Conservation (phyloP, 1,284 basidiomycete species). For the Moesziomyces sp. region DNA sequence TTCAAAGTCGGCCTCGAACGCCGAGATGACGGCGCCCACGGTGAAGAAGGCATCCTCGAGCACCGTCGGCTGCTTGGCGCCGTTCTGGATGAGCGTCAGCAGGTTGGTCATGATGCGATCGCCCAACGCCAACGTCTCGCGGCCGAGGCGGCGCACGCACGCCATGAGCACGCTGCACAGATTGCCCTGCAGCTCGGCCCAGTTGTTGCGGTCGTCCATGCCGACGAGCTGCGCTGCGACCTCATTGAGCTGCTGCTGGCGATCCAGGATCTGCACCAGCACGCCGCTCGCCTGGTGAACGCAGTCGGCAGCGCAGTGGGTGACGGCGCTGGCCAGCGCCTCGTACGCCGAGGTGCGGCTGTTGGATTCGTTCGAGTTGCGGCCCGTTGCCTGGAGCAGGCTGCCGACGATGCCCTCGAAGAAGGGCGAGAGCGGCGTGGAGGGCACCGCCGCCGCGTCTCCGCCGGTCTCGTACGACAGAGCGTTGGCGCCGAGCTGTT, state of each 20-base stretch:
- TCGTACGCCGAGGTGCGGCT: constrained; percentile 96
- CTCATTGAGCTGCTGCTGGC: constrained; percentile 87
- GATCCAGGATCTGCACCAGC: constrained; percentile 80
- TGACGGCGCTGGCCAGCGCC: constrained; percentile 86
- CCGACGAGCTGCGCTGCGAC: constrained; percentile 86
- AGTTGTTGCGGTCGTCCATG: constrained; percentile 95
- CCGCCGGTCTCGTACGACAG: constrained; percentile 70
- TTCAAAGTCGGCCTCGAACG: constrained; percentile 84
- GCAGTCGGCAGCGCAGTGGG: constrained; percentile 83
- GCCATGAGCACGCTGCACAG: constrained; percentile 76
- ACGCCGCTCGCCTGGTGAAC: constrained; percentile 86
- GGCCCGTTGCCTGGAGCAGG: constrained; percentile 68
- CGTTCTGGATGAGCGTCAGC: constrained; percentile 82
- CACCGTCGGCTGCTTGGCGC: constrained; percentile 92
- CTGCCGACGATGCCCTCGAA: constrained; percentile 75
- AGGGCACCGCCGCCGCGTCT: constrained; percentile 69
- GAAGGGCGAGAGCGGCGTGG: constrained; percentile 82
- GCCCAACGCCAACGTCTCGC: constrained; percentile 85
- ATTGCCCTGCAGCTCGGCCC: constrained; percentile 97
- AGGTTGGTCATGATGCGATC: constrained; percentile 95
- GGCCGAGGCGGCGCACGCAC: constrained; percentile 75
- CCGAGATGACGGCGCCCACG: constrained; percentile 78
- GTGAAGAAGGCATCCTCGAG: constrained; percentile 96
- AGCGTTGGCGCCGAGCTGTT: constrained; percentile 58
- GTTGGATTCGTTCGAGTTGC: constrained; percentile 87